Evolutionary conservation across 306 rosid species (phyloP).

Genomic region (Fragaria ananassa): DNA sequence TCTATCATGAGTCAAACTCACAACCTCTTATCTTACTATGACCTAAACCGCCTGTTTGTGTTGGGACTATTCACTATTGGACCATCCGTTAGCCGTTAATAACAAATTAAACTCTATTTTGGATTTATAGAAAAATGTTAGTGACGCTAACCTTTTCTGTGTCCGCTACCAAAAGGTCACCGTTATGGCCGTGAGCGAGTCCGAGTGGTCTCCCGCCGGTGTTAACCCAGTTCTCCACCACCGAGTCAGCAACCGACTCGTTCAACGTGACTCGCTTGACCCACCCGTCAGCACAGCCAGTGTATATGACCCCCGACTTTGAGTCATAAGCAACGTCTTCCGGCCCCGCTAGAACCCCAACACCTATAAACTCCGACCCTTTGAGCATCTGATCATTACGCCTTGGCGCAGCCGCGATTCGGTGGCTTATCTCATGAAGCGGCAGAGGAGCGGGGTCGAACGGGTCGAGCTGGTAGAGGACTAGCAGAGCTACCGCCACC

Average conservation of each 20-base stretch:
- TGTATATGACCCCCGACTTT: conserved; percentile 42
- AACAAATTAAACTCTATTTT: no score
- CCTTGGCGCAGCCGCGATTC: neutral
- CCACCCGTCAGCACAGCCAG: conserved; percentile 77
- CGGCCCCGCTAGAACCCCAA: conserved; percentile 33
- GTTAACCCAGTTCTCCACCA: conserved; percentile 55
- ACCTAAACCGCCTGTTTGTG: no score
- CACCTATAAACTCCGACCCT: conserved; percentile 39
- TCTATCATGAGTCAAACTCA: no score
- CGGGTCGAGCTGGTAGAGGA: conserved; percentile 1
- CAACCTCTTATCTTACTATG: no score
- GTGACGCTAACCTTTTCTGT: conserved; percentile 36
- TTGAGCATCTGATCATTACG: conserved; percentile 26
- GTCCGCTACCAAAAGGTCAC: conserved; percentile 49
- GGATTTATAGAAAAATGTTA: no score
- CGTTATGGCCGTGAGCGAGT: conserved; percentile 29
- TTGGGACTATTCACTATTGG: no score
- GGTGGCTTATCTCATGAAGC: neutral
- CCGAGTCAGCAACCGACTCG: conserved; percentile 39
- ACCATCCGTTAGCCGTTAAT: no score
- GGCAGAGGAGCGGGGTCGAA: neutral
- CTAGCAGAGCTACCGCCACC: conserved; percentile 9
- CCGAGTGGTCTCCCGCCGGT: conserved; percentile 87
- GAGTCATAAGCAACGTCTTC: conserved; percentile 56
- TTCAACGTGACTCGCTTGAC: conserved; percentile 50